Evolutionary conservation across 2,329 filamentous ascomycete genomes (phyloP), one percentile per base, ranked within the genome.

Genomic region (Rachicladosporium sp.): DNA sequence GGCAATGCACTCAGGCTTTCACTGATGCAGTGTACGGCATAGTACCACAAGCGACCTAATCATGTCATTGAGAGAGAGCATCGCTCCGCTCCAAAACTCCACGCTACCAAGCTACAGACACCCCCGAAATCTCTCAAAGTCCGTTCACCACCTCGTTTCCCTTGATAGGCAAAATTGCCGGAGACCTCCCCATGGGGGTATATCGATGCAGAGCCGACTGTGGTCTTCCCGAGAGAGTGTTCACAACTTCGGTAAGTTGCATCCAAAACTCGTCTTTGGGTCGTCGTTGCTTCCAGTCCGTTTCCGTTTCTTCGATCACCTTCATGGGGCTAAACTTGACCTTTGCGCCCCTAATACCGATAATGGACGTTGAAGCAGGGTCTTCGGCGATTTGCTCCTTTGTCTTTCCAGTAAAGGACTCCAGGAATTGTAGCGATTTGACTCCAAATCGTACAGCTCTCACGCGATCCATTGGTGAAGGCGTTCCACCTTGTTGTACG

Each of bases 401-500:
- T 29, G 72, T 69, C 51, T 76, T 76, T 37, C 76, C 77, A 5
- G 78, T 78, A 54, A 79, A 94, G 13, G 65, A 62, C 64, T 98
- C 91, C 3, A 98, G 69, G 57, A 94, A 87, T 67, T 94, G 79
- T 57, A 96, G 82, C 59, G 86, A 93, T 66, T 88, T 89, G 63
- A 96, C 91, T 7, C 88, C 86, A 55, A 98, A 79, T 37, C 91
- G 76, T 15, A 94, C 82, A 2, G 91, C 89, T 35, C 91, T 79
- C 53, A 89, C 88, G 40, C 91, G 82, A 64, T 98, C 91, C 88
- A 98, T 96, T 5, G 91, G 79, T 2, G 85, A 93, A 0, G 91
- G 91, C 33, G 84, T 85, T 42, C 86, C 87, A 51, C 88, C 88
- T 66, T 95, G 89, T 63, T 95, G 88, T 49, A 93, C 88, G 65